Conservation (phyloP, 1,139 yeast species). For the Geotrichum phurueaensis region DNA sequence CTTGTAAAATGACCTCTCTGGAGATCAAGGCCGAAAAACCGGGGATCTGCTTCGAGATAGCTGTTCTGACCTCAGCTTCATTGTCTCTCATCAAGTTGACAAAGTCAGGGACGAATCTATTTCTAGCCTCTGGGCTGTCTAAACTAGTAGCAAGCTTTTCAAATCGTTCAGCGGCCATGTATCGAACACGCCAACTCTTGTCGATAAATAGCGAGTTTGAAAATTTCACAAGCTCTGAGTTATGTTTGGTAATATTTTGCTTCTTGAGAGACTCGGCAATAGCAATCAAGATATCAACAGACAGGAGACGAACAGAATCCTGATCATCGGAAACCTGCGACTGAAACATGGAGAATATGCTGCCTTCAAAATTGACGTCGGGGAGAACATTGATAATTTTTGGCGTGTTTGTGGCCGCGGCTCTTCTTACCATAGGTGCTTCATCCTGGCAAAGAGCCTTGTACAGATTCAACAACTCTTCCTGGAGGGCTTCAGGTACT, state of each 20-base stretch:
- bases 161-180: conserved; percentile 93
- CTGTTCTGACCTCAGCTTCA: conserved; percentile 95
- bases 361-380: conserved; percentile 32
- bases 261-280: conserved; percentile 36
- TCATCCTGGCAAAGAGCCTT: conserved; percentile 77
- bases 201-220: conserved; percentile 71
- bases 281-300: conserved; percentile 76
- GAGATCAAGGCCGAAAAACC: conserved; percentile 50
- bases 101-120: conserved; percentile 62
- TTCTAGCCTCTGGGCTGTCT: conserved; percentile 47
- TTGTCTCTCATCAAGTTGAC: conserved; percentile 77
- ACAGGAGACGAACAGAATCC: conserved; percentile 87
- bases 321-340: conserved; percentile 78
- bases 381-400: conserved; percentile 56
- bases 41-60: conserved; percentile 87
- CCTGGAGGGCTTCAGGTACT: conserved; percentile 43
- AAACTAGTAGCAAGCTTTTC: conserved; percentile 67
- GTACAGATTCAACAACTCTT: conserved; percentile 58
- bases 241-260: conserved; percentile 28
- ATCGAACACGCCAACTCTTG: conserved; percentile 97
- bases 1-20: conserved; percentile 51
- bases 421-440: conserved; percentile 96
- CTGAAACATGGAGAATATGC: conserved; percentile 71
- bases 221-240: conserved; percentile 30
- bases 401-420: conserved; percentile 85